Base-by-base conservation (phyloP, 345 rosid species). In the Eutrema japonicum region DNA sequence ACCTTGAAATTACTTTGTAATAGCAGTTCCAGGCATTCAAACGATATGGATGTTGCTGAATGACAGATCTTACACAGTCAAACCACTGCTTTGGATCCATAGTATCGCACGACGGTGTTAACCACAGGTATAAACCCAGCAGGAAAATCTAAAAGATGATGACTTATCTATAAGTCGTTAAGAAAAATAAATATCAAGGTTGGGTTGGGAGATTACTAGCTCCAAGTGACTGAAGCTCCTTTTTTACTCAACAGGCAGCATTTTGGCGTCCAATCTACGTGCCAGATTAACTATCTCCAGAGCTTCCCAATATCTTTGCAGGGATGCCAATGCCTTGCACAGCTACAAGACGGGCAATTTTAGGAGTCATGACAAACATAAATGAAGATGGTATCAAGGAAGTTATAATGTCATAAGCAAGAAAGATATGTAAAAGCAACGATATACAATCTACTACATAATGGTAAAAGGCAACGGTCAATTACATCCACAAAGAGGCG, bases 21-120 rank as follows among this genome's bases (percentile, higher is more conserved):
- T 88, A 94, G 87, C 95, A 91, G 77, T 91, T 94, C 98, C 98
- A 94, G 54, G 95, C 93, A 80, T 85, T 85, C 71, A 88, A 69
- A 76, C 95, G 88, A 78, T 88, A 57, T 6, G 97, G 98, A 81
- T 88, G 93, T 74, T 81, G 86, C 53, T 81, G 86, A 78, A 94
- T 88, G 47, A 86, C 80, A 65, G 88, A 82, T 69, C 81, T 85
- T 55, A 88, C 90, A 71, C 84, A 85, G 72, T 87, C 91, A 70
- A 87, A 85, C 55, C 95, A 92, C 75, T 84, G 90, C 82, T 83
- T 88, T 38, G 95, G 95, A 83, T 94, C 96, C 72, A 85, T 81
- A 26, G 92, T 87, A 79, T 80, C 80, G 61, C 86, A 87, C 8
- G 99, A 89, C 3, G 7, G 4, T 7, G 32, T 66, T 62, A 33